Conservation (phyloP, 306 rosid species). For the Fragaria ananassa region DNA sequence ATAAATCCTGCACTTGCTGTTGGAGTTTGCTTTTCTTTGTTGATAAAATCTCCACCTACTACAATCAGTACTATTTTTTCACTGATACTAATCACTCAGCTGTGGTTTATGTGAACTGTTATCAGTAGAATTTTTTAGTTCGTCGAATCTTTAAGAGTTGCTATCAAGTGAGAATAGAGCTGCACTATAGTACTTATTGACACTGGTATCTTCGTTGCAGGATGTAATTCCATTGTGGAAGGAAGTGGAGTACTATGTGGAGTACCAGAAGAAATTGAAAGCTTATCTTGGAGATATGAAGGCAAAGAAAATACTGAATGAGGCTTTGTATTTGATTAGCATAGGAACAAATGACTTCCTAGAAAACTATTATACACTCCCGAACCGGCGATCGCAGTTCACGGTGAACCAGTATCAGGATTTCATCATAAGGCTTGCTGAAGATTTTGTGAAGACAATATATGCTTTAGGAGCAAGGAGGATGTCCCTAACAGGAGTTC, state of each 20-base stretch:
- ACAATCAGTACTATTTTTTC: background rate
- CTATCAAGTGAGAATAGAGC: background rate
- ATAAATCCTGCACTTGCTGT: background rate
- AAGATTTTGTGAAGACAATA: slow-evolving; percentile 34
- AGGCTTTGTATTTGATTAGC: slow-evolving; percentile 56
- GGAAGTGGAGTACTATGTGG: slow-evolving; percentile 59
- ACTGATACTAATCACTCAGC: background rate
- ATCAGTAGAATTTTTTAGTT: background rate
- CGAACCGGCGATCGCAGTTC: slow-evolving; percentile 35
- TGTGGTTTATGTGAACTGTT: background rate
- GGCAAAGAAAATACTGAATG: slow-evolving; percentile 37
- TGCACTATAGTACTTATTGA: background rate
- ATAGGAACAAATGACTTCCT: slow-evolving; percentile 63
- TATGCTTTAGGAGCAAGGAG: slow-evolving; percentile 55
- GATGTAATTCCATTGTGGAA: slow-evolving; percentile 68
- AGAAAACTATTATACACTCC: slow-evolving; percentile 47
- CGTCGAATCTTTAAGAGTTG: background rate
- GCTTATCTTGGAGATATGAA: slow-evolving; percentile 33
- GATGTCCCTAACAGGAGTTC: slow-evolving; percentile 50
- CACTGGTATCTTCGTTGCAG: slow-evolving; percentile 13
- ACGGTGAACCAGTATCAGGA: slow-evolving; percentile 39
- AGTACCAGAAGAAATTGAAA: slow-evolving; percentile 42
- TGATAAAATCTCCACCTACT: background rate
- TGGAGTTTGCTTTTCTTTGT: too few species aligned
- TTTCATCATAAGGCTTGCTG: slow-evolving; percentile 48